Conservation (phyloP, 1,284 basidiomycete species). For the Athelia psychrophila region DNA sequence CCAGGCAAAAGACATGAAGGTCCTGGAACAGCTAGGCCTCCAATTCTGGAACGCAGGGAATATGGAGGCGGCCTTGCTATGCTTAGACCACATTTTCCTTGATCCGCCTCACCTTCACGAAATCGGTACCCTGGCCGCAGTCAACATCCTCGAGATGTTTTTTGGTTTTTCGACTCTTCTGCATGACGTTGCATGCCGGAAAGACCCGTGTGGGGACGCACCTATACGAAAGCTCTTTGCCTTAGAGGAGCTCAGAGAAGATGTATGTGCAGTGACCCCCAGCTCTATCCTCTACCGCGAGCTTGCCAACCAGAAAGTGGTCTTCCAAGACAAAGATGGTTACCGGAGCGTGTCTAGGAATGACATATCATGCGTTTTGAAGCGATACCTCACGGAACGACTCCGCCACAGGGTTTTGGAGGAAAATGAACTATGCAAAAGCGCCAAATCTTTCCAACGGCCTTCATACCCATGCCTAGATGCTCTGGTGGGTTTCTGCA, state of each 20-base stretch:
- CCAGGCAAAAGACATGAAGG: conserved; percentile 11
- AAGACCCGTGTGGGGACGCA: conserved; percentile 21
- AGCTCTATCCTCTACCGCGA: conserved; percentile 19
- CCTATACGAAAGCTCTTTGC: conserved; percentile 36
- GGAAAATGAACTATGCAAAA: conserved; percentile 32
- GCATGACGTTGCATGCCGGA: conserved; percentile 19
- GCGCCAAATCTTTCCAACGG: conserved; percentile 30
- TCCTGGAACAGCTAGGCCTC: conserved; percentile 25
- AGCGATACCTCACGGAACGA: conserved; percentile 19
- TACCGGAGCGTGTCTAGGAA: conserved; percentile 11
- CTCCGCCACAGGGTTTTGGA: conserved; percentile 27
- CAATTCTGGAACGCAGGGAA: conserved; percentile 23
- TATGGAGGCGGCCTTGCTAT: conserved; percentile 34
- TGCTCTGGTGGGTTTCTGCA: conserved; percentile 31
- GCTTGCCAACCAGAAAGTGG: conserved; percentile 5
- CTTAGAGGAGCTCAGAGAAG: conserved; percentile 19
- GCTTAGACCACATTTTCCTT: conserved; percentile 39
- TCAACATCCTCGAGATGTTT: conserved; percentile 30
- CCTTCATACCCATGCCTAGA: conserved; percentile 31
- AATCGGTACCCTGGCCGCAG: conserved; percentile 22
- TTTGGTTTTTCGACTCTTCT: conserved; percentile 34
- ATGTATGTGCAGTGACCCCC: conserved; percentile 16
- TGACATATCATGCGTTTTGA: conserved; percentile 14
- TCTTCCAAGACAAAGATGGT: conserved; percentile 8
- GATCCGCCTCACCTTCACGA: conserved; percentile 14